Conservation (phyloP, 75 land plant genomes). For the Selaginella tamariscina region DNA sequence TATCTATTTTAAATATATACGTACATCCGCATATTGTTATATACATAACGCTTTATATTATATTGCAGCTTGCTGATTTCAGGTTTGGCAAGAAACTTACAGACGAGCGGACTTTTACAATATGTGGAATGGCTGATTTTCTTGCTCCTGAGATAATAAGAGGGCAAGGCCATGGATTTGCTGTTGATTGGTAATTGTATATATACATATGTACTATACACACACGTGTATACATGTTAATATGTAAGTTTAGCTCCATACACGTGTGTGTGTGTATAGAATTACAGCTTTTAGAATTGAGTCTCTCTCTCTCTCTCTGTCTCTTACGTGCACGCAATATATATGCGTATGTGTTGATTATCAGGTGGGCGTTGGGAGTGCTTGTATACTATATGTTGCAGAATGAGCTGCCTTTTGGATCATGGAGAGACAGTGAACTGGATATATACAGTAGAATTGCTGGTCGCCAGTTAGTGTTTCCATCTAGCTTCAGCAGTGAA, state of each 20-base stretch:
- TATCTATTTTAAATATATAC: not conserved
- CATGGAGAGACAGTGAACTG: slow-evolving; percentile 86
- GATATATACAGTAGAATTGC: slow-evolving; percentile 73
- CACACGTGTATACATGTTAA: no score
- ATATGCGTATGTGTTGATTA: not conserved
- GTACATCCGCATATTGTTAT: slow-evolving; percentile 3
- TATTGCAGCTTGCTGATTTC: slow-evolving; percentile 68
- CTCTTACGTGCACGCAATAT: not conserved
- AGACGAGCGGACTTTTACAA: slow-evolving; percentile 62
- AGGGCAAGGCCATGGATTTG: slow-evolving; percentile 80
- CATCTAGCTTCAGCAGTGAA: slow-evolving; percentile 53
- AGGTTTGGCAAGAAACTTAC: slow-evolving; percentile 66
- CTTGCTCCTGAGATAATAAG: slow-evolving; percentile 91
- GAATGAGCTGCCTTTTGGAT: slow-evolving; percentile 87
- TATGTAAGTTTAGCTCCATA: no score
- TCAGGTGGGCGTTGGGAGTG: slow-evolving; percentile 95
- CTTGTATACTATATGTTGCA: slow-evolving; percentile 78
- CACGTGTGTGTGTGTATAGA: not conserved
- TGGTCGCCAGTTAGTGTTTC: slow-evolving; percentile 58
- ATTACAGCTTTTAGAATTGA: not conserved
- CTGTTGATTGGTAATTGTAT: slow-evolving; percentile 70
- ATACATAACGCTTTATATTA: not conserved
- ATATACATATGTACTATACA: no score
- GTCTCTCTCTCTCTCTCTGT: not conserved
- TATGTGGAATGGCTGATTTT: slow-evolving; percentile 84